Conservation (phyloP, 2,329 filamentous ascomycete genomes). For the Blastomyces emzantsi region DNA sequence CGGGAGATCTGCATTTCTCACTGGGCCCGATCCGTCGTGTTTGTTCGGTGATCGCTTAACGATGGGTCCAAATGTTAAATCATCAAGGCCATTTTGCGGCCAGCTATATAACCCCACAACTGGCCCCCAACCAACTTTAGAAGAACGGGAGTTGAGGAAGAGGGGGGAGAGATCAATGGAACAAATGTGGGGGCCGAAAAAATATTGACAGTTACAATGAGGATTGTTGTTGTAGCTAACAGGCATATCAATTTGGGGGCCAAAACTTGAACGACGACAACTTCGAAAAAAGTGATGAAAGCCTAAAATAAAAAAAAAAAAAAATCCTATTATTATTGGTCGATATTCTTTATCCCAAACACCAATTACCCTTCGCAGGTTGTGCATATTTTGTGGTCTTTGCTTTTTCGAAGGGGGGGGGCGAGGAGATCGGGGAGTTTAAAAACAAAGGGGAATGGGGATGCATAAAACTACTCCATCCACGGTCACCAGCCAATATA, state of each 20-base stretch:
- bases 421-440: not conserved
- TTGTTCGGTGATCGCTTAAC: not conserved
- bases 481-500: not conserved
- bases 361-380: not conserved
- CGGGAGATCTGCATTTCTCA: slow-evolving; percentile 1
- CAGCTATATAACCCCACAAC: not conserved
- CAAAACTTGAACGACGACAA: not conserved
- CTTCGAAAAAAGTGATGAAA: not conserved
- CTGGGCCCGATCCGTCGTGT: not conserved
- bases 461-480: not conserved
- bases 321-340: not conserved
- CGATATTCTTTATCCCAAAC: not conserved
- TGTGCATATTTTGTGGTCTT: not conserved
- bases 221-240: not conserved
- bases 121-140: slow-evolving; percentile 2
- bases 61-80: not conserved
- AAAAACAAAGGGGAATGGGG: not conserved
- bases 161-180: not conserved
- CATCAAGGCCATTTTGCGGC: not conserved
- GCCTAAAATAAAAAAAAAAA: not conserved
- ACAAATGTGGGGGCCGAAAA: not conserved
- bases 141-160: not conserved
- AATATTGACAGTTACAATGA: not conserved
- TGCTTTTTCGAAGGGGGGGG: not conserved
- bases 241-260: not conserved